Evolutionary conservation across 441 rosid genomes (phyloP).

Genomic region (Croton setiger): DNA sequence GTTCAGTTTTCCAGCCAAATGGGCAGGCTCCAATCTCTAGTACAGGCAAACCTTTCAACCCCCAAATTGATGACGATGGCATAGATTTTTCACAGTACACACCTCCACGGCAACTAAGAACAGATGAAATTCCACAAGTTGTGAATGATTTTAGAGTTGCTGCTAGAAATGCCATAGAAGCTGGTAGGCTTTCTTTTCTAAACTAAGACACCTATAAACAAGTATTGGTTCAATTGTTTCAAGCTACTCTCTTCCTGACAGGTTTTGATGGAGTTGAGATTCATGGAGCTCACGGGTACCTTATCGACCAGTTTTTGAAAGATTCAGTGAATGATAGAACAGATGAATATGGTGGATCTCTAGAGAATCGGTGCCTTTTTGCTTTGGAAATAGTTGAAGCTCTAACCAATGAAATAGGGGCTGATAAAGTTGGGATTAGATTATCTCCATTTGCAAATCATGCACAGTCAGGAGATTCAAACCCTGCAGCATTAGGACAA

Average conservation of each 20-base stretch:
- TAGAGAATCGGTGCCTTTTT: constrained; percentile 62
- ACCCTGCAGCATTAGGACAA: constrained; percentile 55
- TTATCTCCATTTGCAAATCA: constrained; percentile 69
- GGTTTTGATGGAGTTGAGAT: too few relatives aligned
- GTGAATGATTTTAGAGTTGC: constrained; percentile 49
- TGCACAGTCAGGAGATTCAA: constrained; percentile 61
- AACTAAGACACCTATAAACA: too few relatives aligned
- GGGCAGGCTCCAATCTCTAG: constrained; percentile 35
- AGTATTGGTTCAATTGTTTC: too few relatives aligned
- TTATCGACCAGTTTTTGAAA: too few relatives aligned
- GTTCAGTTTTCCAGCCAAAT: constrained; percentile 29
- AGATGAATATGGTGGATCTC: constrained; percentile 69
- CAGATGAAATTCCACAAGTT: constrained; percentile 39
- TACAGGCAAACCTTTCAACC: constrained; percentile 28
- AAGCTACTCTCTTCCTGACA: too few relatives aligned
- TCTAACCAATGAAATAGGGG: constrained; percentile 49
- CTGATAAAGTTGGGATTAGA: constrained; percentile 54
- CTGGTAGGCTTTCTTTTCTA: too few relatives aligned
- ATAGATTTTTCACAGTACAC: constrained; percentile 47
- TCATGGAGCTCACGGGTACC: too few relatives aligned
- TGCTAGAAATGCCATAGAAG: constrained; percentile 61
- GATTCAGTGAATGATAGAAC: constrained; percentile 42
- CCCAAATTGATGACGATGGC: constrained; percentile 41
- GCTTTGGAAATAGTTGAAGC: constrained; percentile 49
- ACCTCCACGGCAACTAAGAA: constrained; percentile 48